Base-by-base conservation (phyloP, 2,329 filamentous ascomycete genomes). In the Monosporascus sp. region DNA sequence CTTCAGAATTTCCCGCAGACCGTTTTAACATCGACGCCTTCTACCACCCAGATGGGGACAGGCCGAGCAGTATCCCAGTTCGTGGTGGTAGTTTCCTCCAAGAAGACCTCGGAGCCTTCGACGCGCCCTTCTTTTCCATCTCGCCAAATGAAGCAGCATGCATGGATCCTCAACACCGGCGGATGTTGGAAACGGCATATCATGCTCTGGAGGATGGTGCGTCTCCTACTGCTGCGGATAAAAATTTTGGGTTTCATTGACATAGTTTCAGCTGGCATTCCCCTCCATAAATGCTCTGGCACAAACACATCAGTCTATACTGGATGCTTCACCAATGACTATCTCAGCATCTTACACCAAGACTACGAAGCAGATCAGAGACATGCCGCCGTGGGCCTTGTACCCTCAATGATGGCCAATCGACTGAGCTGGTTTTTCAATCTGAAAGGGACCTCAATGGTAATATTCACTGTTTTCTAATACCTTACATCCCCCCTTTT, bases 111-210 rank as follows among this genome's bases (percentile, higher is more conserved):
- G 48, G 34, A 8, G 51, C 38, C 7, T 60, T 60, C 20, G 58
- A 60, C 49, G 54, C 56, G 1, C 49, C 53, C 0, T 60, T 60
- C 37, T 60, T 60, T n/a, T 48, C 40, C 7, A 56, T 60, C 2
- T 41, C 50, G 7, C 34, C 52, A 0, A 24, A 3, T 1, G 58
- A 58, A 34, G 58, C 56, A 1, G 24, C 24, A 7, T 50, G 50
- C 8, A 58, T 58, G 54, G 58, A 60, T 43, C 52, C 56, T 8
- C 53, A 55, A 37, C 54, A 56, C 2, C 48, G 58, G 7, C 31
- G 7, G 4, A 22, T 58, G 11, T 50, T 60, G 5, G 56, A 60
- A 43, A 26, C 27, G 7, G 20, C 50, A 1, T 60, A 56, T 38
- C 49, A 55, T 16, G 56, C 58, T 27, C 26, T 58, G 1, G 58